Base-by-base conservation (phyloP, 1,139 yeast genomes). In the Meyerozyma smithsonii region DNA sequence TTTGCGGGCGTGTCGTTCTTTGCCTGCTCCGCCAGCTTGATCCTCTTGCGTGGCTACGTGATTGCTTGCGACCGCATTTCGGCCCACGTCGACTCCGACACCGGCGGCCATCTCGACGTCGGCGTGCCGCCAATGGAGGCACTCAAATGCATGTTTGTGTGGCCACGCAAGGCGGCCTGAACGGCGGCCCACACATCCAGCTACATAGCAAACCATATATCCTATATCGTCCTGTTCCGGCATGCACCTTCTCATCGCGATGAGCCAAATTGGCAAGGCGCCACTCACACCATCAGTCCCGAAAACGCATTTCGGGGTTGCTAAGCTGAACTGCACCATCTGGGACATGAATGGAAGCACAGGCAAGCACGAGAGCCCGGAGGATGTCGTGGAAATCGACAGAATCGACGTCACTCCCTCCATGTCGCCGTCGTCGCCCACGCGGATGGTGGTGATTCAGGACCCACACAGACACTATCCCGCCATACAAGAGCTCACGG, bases 1-100 rank as follows among this genome's bases (percentile, higher is more conserved):
- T 79, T 77, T 54, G 73, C 79, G 17, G 84, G 84, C 0, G 55
- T 61, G 4, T 61, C 75, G 4, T 78, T 73, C 49, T 41, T 72
- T n/a, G 74, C 58, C 2, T 69, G 77, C 32, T 64, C 74, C 1
- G 16, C 61, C 1, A 36, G 55, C 5, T 51, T 75, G 35, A 53
- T 73, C 36, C 26, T 73, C 1, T 46, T 75, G 36, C 61, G 84
- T 48, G 80, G 77, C 0, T 76, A 72, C 59, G 42, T 77, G 6
- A 62, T 71, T 32, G 73, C 74, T 8, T 62, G 82, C 47, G 76
- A 74, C 47, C 14, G 43, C 45, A 10, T 19, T 46, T 4, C 47
- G 43, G 17, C 34, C 11, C 34, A 30, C 15, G 16, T 30, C 21
- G 34, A 30, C 15, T 30, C 34, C 14, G 34, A 30, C 12, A 30